A percentile compares a stretch with the other conserved stretches of the same genome.
phyloP scores from a whole-genome alignment of 108 stramenopile species.

The Poteriospumella lacustris region DNA sequence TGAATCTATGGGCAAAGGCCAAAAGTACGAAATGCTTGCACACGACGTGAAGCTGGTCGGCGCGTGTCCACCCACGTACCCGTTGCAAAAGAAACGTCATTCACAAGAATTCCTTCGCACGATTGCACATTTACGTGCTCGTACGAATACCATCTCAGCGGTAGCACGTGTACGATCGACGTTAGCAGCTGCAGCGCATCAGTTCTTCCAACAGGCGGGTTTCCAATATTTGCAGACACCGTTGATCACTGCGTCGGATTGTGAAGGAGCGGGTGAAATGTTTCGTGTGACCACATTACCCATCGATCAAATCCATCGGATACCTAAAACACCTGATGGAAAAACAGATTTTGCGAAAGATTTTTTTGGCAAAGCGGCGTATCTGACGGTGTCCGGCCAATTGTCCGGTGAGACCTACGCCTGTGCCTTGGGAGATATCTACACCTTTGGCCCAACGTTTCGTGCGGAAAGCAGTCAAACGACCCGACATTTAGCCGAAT shows the following conservation, averaged over 20 bases:
- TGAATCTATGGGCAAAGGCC: constrained; percentile 70
- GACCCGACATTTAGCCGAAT: constrained; percentile 89
- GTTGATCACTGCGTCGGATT: constrained; percentile 91
- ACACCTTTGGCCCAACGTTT: constrained; percentile 99
- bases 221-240: constrained; percentile 95
- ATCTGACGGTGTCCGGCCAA: constrained; percentile 93
- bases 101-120: constrained; percentile 90
- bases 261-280: constrained; percentile 98
- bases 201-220: constrained; percentile 78
- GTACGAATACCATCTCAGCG: constrained; percentile 92
- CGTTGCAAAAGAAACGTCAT: constrained; percentile 96
- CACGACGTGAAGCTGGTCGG: constrained; percentile 73
- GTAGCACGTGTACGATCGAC: constrained; percentile 83
- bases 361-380: constrained; percentile 88
- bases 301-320: constrained; percentile 56
- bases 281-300: constrained; percentile 91
- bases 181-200: constrained; percentile 75
- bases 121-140: constrained; percentile 88
- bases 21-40: constrained; percentile 79
- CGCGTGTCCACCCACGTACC: constrained; percentile 80
- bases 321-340: constrained; percentile 44
- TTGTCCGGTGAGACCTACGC: constrained; percentile 89
- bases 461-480: constrained; percentile 99
- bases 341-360: constrained; percentile 62
- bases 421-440: constrained; percentile 92